Base-by-base conservation (phyloP, 208 protist species). In the Tritrichomonas foetus region DNA sequence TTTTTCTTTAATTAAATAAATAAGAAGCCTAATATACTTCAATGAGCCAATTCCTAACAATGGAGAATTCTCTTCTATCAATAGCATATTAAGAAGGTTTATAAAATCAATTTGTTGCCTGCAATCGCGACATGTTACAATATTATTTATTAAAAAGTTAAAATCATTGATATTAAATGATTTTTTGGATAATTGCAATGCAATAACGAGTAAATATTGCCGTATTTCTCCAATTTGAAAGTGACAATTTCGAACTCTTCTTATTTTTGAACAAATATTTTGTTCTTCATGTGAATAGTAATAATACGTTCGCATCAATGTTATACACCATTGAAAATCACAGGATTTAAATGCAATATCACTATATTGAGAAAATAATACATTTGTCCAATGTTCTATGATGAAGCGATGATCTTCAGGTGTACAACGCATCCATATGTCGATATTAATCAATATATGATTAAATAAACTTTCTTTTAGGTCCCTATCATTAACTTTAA, bases 371-470 rank as follows among this genome's bases (percentile, higher is more conserved):
- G 78, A 47, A 39, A 16, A 53, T 20, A 89, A 11, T 25, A 41
- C 27, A 0, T 33, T 27, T 0, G 41, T 33, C 78, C 78, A 89
- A 50, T 89, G 41, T 36, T 39, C 33, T 11, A 89, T 27, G 27
- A 89, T 89, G 53, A 22, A 33, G 9, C 25, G 0, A 16, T 89
- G 78, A 57, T 57, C 47, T 57, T 25, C 0, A 27, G 47, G 47
- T 27, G 16, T 33, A 27, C 27, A 3, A 39, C 39, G 14, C 14
- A 89, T 89, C 78, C 78, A 89, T 25, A 89, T 33, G 0, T 89
- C 47, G 39, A 89, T 89, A 20, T 89, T 89, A 22, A 57, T 89
- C 30, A 89, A 89, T 5, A 89, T 89, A 57, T 89, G 14, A 36
- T 53, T 16, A n/a, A 57, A 89, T 36, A 89, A 22, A 39, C 13